Conservation (phyloP, 148 eudicot species). For the Drosera capensis region DNA sequence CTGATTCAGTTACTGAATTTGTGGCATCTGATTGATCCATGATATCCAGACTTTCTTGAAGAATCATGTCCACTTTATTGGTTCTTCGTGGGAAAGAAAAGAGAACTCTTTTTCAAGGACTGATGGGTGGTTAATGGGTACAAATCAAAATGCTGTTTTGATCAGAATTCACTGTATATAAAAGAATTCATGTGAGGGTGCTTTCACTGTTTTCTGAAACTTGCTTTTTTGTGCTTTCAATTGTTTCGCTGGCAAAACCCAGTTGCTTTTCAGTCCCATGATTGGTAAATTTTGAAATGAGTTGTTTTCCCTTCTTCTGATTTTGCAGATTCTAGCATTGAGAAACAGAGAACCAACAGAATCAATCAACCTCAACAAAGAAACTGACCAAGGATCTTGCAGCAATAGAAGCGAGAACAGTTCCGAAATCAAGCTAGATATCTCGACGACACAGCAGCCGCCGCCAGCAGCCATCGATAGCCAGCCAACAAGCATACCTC, state of each 20-base stretch:
- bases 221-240: background rate
- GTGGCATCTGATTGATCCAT: background rate
- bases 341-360: slow-evolving; percentile 67
- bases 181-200: background rate
- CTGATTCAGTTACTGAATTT: no score
- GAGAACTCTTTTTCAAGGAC: background rate
- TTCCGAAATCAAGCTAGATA: slow-evolving; percentile 59
- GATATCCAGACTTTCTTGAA: background rate
- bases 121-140: background rate
- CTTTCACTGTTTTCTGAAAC: background rate
- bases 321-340: slow-evolving; percentile 49
- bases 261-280: background rate
- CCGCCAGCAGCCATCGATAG: slow-evolving; percentile 43
- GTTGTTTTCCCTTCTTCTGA: background rate
- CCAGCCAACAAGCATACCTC: slow-evolving; percentile 21
- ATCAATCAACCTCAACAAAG: slow-evolving; percentile 85
- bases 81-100: background rate
- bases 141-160: background rate
- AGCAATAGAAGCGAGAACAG: slow-evolving; percentile 87
- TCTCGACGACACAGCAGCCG: slow-evolving; percentile 51
- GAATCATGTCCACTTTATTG: background rate
- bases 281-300: background rate
- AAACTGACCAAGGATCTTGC: slow-evolving; percentile 80
- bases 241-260: background rate
- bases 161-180: background rate